These are phyloP conservation scores for Phytophthora boehmeriae DNA, from an alignment of 352 stramenopile species.

Conservation along the genomic window DNA sequence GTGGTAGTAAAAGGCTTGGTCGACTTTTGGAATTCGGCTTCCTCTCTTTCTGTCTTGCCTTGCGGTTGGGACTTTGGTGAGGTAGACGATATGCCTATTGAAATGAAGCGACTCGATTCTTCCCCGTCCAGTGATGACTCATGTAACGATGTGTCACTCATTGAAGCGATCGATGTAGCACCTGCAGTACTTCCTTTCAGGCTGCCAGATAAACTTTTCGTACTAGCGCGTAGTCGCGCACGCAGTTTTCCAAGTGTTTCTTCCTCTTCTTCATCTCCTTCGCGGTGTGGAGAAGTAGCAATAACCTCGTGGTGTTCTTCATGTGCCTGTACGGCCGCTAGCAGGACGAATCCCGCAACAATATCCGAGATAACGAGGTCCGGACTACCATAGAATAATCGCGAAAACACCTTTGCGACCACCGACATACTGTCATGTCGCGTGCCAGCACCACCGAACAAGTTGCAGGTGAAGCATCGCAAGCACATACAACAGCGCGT, in stretches of 20 bases:
- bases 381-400: conserved; percentile 86
- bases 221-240: conserved; percentile 41
- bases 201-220: conserved; percentile 15
- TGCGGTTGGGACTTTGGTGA: conserved; percentile 8
- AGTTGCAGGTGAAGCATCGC: conserved; percentile 86
- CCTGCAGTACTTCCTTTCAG: conserved; percentile 1
- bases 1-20: conserved; percentile 42
- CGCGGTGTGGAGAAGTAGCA: conserved; percentile 28
- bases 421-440: conserved; percentile 89
- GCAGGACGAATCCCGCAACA: conserved; percentile 80
- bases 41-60: conserved; percentile 4
- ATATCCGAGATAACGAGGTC: conserved; percentile 91
- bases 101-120: conserved; percentile 42
- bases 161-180: conserved; percentile 1
- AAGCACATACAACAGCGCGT: conserved; percentile 79
- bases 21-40: conserved; percentile 9
- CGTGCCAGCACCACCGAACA: conserved; percentile 86
- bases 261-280: conserved; percentile 42
- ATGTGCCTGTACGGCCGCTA: conserved; percentile 82
- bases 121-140: conserved; percentile 30
- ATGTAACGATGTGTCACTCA: conserved; percentile 19
- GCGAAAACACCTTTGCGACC: conserved; percentile 83
- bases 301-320: conserved; percentile 56
- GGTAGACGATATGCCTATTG: conserved; percentile 47
- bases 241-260: conserved; percentile 62